Evolutionary conservation across 441 rosid genomes (phyloP).

Genomic region (Syzygium malaccense): DNA sequence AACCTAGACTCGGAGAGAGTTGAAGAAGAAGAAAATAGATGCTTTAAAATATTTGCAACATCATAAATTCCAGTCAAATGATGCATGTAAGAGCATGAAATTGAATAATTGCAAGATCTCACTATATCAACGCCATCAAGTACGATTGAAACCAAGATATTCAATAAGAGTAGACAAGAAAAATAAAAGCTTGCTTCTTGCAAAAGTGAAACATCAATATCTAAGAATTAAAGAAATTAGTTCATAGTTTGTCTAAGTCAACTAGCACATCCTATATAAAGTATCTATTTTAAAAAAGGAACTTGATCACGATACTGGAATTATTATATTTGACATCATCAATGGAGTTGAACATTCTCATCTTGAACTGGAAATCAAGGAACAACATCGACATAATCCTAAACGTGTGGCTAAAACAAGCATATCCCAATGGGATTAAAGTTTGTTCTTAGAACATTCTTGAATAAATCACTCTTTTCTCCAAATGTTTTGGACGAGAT

Average conservation of each 20-base stretch:
- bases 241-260: not conserved
- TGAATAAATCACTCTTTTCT: not conserved
- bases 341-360: not conserved
- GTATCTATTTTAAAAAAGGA: not conserved
- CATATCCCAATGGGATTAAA: not conserved
- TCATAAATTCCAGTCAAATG: not conserved
- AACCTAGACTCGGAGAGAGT: slow-evolving; percentile 43
- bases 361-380: not conserved
- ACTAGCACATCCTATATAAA: not conserved
- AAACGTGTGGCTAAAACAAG: not conserved
- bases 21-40: not conserved
- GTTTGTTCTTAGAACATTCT: not conserved
- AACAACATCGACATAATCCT: not conserved
- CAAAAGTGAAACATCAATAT: not conserved
- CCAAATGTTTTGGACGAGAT: not conserved
- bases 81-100: not conserved
- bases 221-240: not conserved
- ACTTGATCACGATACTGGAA: not conserved
- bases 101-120: not conserved
- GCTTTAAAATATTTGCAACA: not conserved
- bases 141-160: not conserved
- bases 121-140: not conserved
- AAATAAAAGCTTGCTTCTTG: not conserved
- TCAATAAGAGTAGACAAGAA: not conserved
- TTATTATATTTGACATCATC: not conserved